Conservation (phyloP, 2,329 filamentous ascomycete genomes). For the Aschersonia sp. region DNA sequence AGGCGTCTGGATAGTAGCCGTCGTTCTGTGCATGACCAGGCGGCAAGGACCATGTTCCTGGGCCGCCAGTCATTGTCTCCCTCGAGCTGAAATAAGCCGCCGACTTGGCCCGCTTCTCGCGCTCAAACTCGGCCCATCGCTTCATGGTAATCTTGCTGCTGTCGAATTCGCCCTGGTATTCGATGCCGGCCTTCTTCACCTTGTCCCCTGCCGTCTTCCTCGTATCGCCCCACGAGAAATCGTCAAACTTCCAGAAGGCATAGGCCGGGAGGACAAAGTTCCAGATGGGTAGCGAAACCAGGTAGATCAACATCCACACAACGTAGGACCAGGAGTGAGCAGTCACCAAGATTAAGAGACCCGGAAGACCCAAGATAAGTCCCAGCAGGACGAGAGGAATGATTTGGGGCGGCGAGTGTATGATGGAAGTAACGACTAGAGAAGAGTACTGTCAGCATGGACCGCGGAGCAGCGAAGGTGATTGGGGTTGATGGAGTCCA, state of each 20-base stretch:
- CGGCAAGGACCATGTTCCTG: constrained; percentile 27
- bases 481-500: constrained; percentile 9
- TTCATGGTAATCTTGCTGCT: constrained; percentile 99
- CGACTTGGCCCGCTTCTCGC: constrained; percentile 36
- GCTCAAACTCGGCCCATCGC: constrained; percentile 92
- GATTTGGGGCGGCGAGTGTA: constrained; percentile 60
- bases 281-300: constrained; percentile 87
- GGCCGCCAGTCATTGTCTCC: constrained; percentile 31
- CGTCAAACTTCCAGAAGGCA: constrained; percentile 98
- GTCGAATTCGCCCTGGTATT: constrained; percentile 91
- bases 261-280: constrained; percentile 92
- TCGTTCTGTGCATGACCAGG: constrained; percentile 34
- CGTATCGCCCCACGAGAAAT: constrained; percentile 98
- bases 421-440: constrained; percentile 75
- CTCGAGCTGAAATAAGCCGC: constrained; percentile 26
- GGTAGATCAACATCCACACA: constrained; percentile 93
- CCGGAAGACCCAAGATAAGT: constrained; percentile 86
- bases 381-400: constrained; percentile 83
- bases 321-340: constrained; percentile 89
- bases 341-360: constrained; percentile 80
- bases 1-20: constrained; percentile 41
- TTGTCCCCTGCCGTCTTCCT: constrained; percentile 87
- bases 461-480: background rate
- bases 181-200: constrained; percentile 72
- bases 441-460: background rate